A percentile compares a stretch with the other conserved stretches of the same genome.
phyloP scores from a whole-genome alignment of 1,139 yeast genomes.

The Geotrichum klebahnii region DNA sequence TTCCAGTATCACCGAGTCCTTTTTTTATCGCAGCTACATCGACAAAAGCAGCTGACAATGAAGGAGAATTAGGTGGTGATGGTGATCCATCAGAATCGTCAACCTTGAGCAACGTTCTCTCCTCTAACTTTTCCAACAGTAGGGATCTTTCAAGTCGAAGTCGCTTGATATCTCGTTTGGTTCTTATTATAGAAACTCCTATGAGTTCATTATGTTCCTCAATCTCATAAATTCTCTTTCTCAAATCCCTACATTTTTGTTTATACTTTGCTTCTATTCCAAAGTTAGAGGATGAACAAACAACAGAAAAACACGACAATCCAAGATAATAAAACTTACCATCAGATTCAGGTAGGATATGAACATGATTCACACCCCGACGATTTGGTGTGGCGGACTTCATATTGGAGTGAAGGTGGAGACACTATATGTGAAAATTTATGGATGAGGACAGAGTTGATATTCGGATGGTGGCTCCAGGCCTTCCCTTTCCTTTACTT shows the following conservation, averaged over 20 bases:
- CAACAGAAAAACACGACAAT: background rate
- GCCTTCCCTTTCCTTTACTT: background rate
- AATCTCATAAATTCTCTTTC: slow-evolving; percentile 65
- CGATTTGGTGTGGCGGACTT: slow-evolving; percentile 14
- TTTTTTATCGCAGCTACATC: background rate
- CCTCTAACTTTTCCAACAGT: slow-evolving; percentile 73
- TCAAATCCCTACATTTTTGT: slow-evolving; percentile 67
- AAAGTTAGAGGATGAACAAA: background rate
- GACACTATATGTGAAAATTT: background rate
- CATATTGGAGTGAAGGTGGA: slow-evolving; percentile 7
- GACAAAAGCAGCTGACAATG: slow-evolving; percentile 1
- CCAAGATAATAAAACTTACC: slow-evolving; percentile 10
- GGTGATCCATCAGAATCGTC: slow-evolving; percentile 35
- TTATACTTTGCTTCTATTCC: slow-evolving; percentile 40
- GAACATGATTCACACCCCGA: slow-evolving; percentile 7
- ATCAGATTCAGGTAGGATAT: slow-evolving; percentile 18
- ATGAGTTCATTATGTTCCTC: slow-evolving; percentile 78
- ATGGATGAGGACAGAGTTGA: background rate
- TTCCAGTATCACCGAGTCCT: background rate
- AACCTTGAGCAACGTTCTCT: slow-evolving; percentile 32
- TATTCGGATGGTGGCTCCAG: background rate
- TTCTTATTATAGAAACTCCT: slow-evolving; percentile 72
- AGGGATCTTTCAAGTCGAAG: slow-evolving; percentile 78
- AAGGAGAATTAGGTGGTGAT: slow-evolving; percentile 36
- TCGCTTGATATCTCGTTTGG: slow-evolving; percentile 72